Evolutionary conservation across 306 rosid species (phyloP).

Genomic region (Cucurbita argyrosperma): DNA sequence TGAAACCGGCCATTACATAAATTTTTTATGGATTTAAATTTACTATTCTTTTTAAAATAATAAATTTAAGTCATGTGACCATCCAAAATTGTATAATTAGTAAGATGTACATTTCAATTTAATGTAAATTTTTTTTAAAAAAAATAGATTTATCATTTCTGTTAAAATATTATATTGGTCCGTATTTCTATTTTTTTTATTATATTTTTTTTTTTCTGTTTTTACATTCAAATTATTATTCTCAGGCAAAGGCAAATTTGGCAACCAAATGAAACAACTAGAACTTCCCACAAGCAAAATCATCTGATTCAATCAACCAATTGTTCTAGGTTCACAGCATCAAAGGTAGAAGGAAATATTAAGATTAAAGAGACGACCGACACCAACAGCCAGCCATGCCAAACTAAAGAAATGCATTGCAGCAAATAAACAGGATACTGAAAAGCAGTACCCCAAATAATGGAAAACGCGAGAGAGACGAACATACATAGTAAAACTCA

Average conservation of each 20-base stretch:
- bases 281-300: conserved; percentile 1
- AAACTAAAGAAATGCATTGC: conserved; percentile 1
- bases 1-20: too few species aligned
- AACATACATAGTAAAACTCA: not conserved
- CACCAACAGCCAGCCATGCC: conserved; percentile 1
- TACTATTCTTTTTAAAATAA: too few species aligned
- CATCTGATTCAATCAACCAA: conserved; percentile 3
- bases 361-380: not conserved
- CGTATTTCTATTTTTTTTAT: too few species aligned
- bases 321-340: not conserved
- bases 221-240: too few species aligned
- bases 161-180: too few species aligned
- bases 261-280: not conserved
- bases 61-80: too few species aligned
- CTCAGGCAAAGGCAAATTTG: not conserved
- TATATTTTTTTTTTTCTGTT: too few species aligned
- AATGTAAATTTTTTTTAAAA: too few species aligned
- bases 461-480: conserved; percentile 2
- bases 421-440: conserved; percentile 6
- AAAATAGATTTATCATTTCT: too few species aligned
- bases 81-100: too few species aligned
- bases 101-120: too few species aligned
- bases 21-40: too few species aligned
- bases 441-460: conserved; percentile 4
- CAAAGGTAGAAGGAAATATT: not conserved